phyloP scores from a whole-genome alignment of 352 stramenopile genomes.

The Phytophthora fragariae region DNA sequence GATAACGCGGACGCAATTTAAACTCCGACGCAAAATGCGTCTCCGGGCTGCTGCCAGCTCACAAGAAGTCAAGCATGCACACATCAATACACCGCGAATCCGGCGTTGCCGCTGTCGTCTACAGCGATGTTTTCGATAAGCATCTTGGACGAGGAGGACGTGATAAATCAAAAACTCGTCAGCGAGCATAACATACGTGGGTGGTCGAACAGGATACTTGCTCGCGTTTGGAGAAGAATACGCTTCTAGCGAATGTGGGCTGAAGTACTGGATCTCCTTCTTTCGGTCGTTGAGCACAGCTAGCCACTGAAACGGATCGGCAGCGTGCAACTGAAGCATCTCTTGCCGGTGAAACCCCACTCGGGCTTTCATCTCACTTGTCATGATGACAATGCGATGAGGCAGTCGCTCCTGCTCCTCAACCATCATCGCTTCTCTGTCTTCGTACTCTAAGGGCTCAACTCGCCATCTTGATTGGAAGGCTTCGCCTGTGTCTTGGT shows the following conservation, averaged over 20 bases:
- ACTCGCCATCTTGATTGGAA: conserved; percentile 17
- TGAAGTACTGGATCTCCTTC: conserved; percentile 70
- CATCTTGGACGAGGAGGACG: conserved; percentile 74
- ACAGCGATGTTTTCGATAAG: conserved; percentile 48
- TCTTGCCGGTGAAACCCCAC: conserved; percentile 19
- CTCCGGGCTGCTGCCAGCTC: conserved; percentile 37
- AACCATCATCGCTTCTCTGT: conserved; percentile 27
- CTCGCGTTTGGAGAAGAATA: conserved; percentile 18
- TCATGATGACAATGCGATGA: conserved; percentile 60
- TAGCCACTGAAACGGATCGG: conserved; percentile 59
- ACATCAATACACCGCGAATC: conserved; percentile 46
- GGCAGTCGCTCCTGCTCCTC: conserved; percentile 31
- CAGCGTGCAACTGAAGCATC: conserved; percentile 25
- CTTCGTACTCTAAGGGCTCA: conserved; percentile 73
- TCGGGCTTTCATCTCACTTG: conserved; percentile 34
- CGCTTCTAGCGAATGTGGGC: conserved; percentile 26
- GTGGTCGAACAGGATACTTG: conserved; percentile 32
- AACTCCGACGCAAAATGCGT: conserved; percentile 32
- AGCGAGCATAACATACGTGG: conserved; percentile 62
- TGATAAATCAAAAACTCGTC: conserved; percentile 69
- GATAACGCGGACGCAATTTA: conserved; percentile 72
- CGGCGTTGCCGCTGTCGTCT: conserved; percentile 32
- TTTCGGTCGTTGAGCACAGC: conserved; percentile 65
- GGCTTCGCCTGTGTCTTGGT: conserved; percentile 68
- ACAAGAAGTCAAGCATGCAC: conserved; percentile 32